These are phyloP conservation scores for Yarrowia deformans DNA, from an alignment of 805 yeast species.

Conservation along the genomic window DNA sequence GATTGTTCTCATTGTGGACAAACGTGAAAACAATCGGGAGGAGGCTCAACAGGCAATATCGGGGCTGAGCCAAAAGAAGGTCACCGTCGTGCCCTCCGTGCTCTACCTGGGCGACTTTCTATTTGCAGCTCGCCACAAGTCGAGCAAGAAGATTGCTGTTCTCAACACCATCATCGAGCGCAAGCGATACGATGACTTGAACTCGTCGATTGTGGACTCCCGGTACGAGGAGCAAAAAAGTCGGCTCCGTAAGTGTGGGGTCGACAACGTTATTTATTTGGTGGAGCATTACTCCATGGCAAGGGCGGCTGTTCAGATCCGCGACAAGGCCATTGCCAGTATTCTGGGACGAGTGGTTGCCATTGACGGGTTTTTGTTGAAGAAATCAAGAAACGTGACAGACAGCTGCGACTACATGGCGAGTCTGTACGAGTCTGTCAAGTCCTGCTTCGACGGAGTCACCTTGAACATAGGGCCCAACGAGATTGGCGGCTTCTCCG, in stretches of 20 bases:
- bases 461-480: slow-evolving; percentile 47
- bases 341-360: slow-evolving; percentile 20
- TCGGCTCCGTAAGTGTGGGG: slow-evolving; percentile 72
- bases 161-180: slow-evolving; percentile 88
- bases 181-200: slow-evolving; percentile 86
- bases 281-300: slow-evolving; percentile 86
- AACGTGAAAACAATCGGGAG: slow-evolving; percentile 17
- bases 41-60: slow-evolving; percentile 14
- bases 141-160: slow-evolving; percentile 67
- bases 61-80: background rate
- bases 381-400: slow-evolving; percentile 72
- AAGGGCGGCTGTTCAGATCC: slow-evolving; percentile 59
- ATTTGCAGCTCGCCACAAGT: slow-evolving; percentile 81
- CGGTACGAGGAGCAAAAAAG: slow-evolving; percentile 86
- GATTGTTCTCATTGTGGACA: slow-evolving; percentile 11
- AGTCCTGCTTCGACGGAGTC: slow-evolving; percentile 52
- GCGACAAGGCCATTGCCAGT: slow-evolving; percentile 14
- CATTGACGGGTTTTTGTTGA: slow-evolving; percentile 69
- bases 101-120: slow-evolving; percentile 84
- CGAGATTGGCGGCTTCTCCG: slow-evolving; percentile 1
- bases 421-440: slow-evolving; percentile 58
- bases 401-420: slow-evolving; percentile 71
- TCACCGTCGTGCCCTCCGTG: background rate
- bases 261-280: slow-evolving; percentile 72
- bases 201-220: slow-evolving; percentile 83